Percentiles rank a stretch among this genome's conserved stretches.
phyloP scores from a whole-genome alignment of 176 grass and related monocot species.

The Aegilops sharonensis region DNA sequence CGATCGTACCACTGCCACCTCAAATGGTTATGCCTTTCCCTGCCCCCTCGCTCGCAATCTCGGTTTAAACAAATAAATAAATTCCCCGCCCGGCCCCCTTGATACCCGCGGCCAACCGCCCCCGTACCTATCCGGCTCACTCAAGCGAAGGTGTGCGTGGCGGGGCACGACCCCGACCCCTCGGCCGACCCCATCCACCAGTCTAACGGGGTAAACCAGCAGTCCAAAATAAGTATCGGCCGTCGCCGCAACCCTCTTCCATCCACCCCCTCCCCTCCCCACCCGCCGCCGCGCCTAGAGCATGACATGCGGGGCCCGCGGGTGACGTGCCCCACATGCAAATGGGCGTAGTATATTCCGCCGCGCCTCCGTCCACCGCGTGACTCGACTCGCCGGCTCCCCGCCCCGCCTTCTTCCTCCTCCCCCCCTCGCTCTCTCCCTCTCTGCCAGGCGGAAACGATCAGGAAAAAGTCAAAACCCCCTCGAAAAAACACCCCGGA shows the following conservation, averaged over 20 bases:
- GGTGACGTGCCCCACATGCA: background rate
- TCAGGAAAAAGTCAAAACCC: background rate
- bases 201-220: background rate
- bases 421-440: background rate
- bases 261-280: background rate
- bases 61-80: too few species aligned
- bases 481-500: slow-evolving; percentile 5
- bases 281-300: rapidly evolving
- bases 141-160: background rate
- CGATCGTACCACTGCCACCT: too few species aligned
- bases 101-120: background rate
- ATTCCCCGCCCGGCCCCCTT: too few species aligned
- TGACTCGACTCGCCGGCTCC: background rate
- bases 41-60: too few species aligned
- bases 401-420: background rate
- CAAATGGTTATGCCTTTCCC: too few species aligned
- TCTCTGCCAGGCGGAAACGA: background rate
- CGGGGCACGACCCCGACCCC: background rate
- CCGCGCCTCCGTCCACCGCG: background rate
- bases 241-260: background rate
- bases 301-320: background rate
- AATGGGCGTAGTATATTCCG: background rate
- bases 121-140: background rate
- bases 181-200: background rate
- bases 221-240: slow-evolving; percentile 18